Evolutionary conservation across 163 green algal genomes (phyloP).

Genomic region (Scenedesmus sp.): DNA sequence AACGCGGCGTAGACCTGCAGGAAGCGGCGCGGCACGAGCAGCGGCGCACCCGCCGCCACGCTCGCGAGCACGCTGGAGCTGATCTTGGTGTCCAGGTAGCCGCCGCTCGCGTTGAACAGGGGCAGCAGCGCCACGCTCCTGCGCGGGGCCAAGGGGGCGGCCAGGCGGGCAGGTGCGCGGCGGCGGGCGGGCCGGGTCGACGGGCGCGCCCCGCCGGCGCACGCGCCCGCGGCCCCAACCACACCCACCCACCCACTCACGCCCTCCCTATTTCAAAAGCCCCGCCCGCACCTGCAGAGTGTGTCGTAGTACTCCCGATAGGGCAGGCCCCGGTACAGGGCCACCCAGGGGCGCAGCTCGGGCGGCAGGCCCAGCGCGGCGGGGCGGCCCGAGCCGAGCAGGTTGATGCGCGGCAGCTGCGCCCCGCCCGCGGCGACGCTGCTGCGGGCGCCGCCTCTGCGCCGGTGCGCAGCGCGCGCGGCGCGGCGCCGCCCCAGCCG

Average conservation of each 20-base stretch:
- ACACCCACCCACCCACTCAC: too few relatives aligned
- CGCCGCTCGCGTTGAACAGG: slow-evolving; percentile 38
- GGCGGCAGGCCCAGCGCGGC: slow-evolving; percentile 7
- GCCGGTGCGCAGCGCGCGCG: too few relatives aligned
- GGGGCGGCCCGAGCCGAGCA: slow-evolving; percentile 31
- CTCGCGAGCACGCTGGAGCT: slow-evolving; percentile 42
- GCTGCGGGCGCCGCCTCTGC: background rate
- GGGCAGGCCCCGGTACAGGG: slow-evolving; percentile 25
- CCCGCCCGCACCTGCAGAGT: slow-evolving; percentile 39
- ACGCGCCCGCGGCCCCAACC: too few relatives aligned
- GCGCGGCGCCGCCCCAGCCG: too few relatives aligned
- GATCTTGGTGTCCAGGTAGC: slow-evolving; percentile 46
- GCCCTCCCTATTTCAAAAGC: too few relatives aligned
- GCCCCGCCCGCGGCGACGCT: background rate
- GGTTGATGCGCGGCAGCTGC: slow-evolving; percentile 35
- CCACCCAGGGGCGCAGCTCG: slow-evolving; percentile 8
- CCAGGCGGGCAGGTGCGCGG: too few relatives aligned
- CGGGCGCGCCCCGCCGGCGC: too few relatives aligned
- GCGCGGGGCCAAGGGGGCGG: too few relatives aligned
- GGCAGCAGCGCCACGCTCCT: slow-evolving; percentile 31
- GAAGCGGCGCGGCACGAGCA: slow-evolving; percentile 40
- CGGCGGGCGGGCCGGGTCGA: too few relatives aligned
- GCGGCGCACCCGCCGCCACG: slow-evolving; percentile 18
- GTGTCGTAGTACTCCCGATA: slow-evolving; percentile 48
- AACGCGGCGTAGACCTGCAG: slow-evolving; percentile 29